phyloP scores from a whole-genome alignment of 345 rosid genomes.

The Atalantia buxifolia region DNA sequence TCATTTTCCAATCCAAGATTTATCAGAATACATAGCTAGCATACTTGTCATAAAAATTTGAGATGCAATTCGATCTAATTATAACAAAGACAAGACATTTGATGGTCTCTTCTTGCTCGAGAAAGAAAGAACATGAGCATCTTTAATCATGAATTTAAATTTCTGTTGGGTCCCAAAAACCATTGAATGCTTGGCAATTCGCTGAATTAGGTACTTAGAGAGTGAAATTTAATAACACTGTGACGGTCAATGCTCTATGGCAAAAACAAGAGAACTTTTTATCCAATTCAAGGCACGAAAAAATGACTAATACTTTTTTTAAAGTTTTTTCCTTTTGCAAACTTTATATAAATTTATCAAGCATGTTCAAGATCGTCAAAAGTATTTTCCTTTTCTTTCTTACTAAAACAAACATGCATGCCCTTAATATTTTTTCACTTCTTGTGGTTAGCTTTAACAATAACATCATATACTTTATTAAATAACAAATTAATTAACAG shows the following conservation, averaged over 20 bases:
- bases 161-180: constrained; percentile 26
- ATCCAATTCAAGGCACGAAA: constrained; percentile 38
- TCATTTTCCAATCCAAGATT: too few relatives aligned
- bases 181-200: neutral
- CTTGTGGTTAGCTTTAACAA: too few relatives aligned
- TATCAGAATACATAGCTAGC: neutral
- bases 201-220: constrained; percentile 12
- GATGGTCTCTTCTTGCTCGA: constrained; percentile 21
- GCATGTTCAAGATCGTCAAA: constrained; percentile 34
- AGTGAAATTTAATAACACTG: constrained; percentile 32
- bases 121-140: constrained; percentile 29
- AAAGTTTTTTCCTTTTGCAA: constrained; percentile 34
- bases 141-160: constrained; percentile 32
- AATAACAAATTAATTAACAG: neutral
- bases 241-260: constrained; percentile 40
- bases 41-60: neutral
- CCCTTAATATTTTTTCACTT: neutral
- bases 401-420: constrained; percentile 5
- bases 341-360: constrained; percentile 25
- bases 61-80: neutral
- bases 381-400: constrained; percentile 23
- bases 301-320: constrained; percentile 34
- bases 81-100: constrained; percentile 10
- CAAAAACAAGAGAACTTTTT: constrained; percentile 34
- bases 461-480: neutral